Evolutionary conservation across 2,329 filamentous ascomycete genomes (phyloP), one percentile per base, ranked within the genome.

Genomic region (Pseudocercospora pini-densiflorae): DNA sequence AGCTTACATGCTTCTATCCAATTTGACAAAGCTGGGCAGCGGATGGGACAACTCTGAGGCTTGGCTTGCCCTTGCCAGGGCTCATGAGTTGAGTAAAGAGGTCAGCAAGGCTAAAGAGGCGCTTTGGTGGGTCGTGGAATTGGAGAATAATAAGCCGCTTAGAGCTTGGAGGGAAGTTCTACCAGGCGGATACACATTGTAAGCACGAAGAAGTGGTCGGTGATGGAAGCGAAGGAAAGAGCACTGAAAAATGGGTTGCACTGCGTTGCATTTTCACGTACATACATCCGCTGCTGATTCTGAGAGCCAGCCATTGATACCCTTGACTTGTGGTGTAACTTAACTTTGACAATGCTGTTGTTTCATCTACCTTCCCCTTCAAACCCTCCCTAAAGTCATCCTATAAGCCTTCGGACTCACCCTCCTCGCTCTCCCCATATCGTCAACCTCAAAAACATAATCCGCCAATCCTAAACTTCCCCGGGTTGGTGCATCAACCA

Each of bases 41-140:
- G 92, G 93, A 0, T 99, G 95, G 95, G 94, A 97, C 79, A 88
- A 90, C 77, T 89, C 92, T 0, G 95, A 98, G 77, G 95, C 94
- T 5, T 99, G 95, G 95, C 94, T 93, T 75, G 88, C 91, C 4
- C 86, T 99, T 36, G 92, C 93, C 0, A 85, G 93, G 69, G 93
- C 92, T 9, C 92, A 97, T 75, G 95, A 99, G 79, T 88, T 93
- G 76, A 92, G 92, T 64, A 92, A 91, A 0, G 92, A 97, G 81
- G 80, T 88, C 1, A 92, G 95, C 43, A 97, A 94, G 82, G 91
- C 95, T 14, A 96, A 94, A 81, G 91, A 95, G 72, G 93, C 94
- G 54, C 85, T 98, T 6, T 98, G 95, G 95, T 98, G 94, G 93
- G 97, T 94, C 73, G 92, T 99, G 12, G 93, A 97, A 79, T 84